Percentiles rank a stretch among this genome's conserved stretches.
Conservation (phyloP, 805 yeast species). For the Yamadazyma sp. region DNA sequence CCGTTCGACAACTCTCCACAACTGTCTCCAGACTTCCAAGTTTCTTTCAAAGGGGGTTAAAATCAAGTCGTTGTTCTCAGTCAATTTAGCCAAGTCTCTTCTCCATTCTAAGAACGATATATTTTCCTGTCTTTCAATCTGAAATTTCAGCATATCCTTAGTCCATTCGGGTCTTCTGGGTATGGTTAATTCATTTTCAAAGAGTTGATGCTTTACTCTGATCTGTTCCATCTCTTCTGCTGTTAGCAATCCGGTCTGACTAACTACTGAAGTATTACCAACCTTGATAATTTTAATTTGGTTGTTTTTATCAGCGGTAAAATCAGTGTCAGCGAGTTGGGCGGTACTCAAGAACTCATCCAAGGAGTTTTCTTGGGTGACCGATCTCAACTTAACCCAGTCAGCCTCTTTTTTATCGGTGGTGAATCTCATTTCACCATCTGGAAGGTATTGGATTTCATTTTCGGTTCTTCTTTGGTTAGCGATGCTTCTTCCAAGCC, state of each 20-base stretch:
- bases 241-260: conserved; percentile 51
- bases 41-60: conserved; percentile 97
- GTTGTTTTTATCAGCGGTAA: conserved; percentile 84
- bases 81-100: conserved; percentile 79
- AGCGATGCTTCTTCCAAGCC: conserved; percentile 80
- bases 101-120: conserved; percentile 94
- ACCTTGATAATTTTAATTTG: conserved; percentile 83
- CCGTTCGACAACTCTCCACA: conserved; percentile 97
- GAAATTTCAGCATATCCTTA: conserved; percentile 63
- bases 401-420: conserved; percentile 80
- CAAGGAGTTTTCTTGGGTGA: conserved; percentile 89
- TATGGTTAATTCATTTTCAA: conserved; percentile 71
- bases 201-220: conserved; percentile 61
- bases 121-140: conserved; percentile 84
- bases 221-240: conserved; percentile 64
- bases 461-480: conserved; percentile 71
- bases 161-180: conserved; percentile 95
- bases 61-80: conserved; percentile 79
- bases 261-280: conserved; percentile 48
- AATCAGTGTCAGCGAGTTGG: conserved; percentile 92
- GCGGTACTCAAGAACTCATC: conserved; percentile 96
- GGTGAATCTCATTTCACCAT: conserved; percentile 86
- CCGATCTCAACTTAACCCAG: conserved; percentile 90
- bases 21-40: conserved; percentile 95
- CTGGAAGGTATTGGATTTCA: conserved; percentile 69